Evolutionary conservation across 2,329 filamentous ascomycete species (phyloP).

Genomic region (Coniella lustricola): DNA sequence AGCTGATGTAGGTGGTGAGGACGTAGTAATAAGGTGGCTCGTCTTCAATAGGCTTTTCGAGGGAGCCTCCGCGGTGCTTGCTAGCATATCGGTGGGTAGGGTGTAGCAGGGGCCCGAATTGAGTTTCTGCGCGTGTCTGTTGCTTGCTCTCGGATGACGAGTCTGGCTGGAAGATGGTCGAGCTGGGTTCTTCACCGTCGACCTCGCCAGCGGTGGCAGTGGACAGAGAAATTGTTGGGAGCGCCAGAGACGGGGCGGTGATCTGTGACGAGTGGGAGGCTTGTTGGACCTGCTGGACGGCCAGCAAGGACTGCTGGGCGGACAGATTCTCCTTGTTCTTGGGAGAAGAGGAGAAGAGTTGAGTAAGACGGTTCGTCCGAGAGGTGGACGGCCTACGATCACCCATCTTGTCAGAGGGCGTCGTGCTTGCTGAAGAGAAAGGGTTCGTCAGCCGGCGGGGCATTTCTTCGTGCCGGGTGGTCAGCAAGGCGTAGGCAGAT

Average conservation of each 20-base stretch:
- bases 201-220: conserved; percentile 71
- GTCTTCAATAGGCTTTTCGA: conserved; percentile 81
- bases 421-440: conserved; percentile 45
- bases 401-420: conserved; percentile 40
- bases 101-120: conserved; percentile 81
- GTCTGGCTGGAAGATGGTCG: conserved; percentile 81
- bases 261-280: conserved; percentile 54
- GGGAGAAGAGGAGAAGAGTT: conserved; percentile 75
- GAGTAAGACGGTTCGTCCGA: conserved; percentile 70
- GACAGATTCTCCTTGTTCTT: conserved; percentile 63
- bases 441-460: conserved; percentile 53
- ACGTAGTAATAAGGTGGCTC: conserved; percentile 96
- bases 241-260: conserved; percentile 63
- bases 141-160: conserved; percentile 74
- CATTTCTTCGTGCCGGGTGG: conserved; percentile 35
- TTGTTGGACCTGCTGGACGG: conserved; percentile 53
- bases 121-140: conserved; percentile 72
- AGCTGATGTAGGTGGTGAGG: conserved; percentile 96
- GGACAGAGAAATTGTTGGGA: conserved; percentile 88
- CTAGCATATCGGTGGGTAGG: conserved; percentile 82
- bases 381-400: conserved; percentile 54
- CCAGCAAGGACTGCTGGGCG: conserved; percentile 60
- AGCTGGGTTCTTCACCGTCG: conserved; percentile 64
- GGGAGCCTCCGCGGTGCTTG: conserved; percentile 72
- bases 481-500: neutral